Evolutionary conservation across 305 asterid species (phyloP), one percentile per base, ranked within the genome.

Genomic region (Caryopteris hybrid): DNA sequence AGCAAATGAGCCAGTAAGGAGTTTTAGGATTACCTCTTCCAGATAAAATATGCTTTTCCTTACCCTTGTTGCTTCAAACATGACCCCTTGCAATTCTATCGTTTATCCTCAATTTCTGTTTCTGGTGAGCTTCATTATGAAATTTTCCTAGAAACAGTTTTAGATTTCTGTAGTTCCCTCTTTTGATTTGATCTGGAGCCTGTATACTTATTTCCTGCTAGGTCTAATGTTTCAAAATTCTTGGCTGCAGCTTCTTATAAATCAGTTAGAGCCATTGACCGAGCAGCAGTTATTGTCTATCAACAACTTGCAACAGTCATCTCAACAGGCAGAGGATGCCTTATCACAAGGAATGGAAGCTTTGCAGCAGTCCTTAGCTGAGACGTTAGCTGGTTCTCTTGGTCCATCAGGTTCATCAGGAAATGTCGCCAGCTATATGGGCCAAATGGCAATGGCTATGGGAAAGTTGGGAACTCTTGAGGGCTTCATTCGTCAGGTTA

Each of bases 401-500:
- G 83, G 78, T n/a, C 82, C 88, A 3, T 76, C 92, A 0, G 67
- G 83, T 39, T 79, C 92, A 4, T 80, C 86, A 2, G 92, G 88
- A 43, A 81, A 86, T 57, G 92, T 86, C 6, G 92, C 92, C 29
- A 86, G 84, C 70, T 86, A 86, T 75, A 86, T 86, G 92, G 92
- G 92, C 21, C 92, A 86, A 84, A 86, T 86, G 92, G 92, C 92
- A 5, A 82, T 86, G 92, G 92, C 92, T 27, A 86, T 86, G 92
- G 92, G 92, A 0, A 84, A 86, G 78, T 71, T 86, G 79, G 92
- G 92, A 70, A 86, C 89, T 22, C 86, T 86, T 8, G 92, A 86
- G 69, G 85, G 92, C 80, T 86, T 86, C 85, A 84, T 86, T 67
- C 88, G 86, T 48, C 92, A 86, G 92, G 92, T 84, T 53, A 45